These are phyloP conservation scores for Biscogniauxia marginata DNA, from an alignment of 2,329 filamentous ascomycete genomes.

Conservation along the genomic window DNA sequence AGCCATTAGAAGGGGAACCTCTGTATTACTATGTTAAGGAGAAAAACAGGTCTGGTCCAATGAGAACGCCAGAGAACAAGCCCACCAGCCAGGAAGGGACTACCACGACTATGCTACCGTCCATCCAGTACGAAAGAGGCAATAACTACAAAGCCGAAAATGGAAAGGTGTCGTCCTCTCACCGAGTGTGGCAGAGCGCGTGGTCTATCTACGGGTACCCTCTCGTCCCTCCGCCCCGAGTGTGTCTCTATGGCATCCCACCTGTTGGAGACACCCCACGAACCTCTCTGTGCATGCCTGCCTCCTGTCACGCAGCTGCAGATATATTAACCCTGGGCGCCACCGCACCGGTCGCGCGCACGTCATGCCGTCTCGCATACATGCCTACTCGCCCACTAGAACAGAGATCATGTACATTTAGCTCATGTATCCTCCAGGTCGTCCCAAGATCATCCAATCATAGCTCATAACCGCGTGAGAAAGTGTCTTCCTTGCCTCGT, in stretches of 20 bases:
- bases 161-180: slow-evolving; percentile 33
- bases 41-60: slow-evolving; percentile 23
- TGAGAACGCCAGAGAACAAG: slow-evolving; percentile 21
- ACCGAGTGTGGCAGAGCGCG: slow-evolving; percentile 16
- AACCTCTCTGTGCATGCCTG: slow-evolving; percentile 14
- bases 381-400: slow-evolving; percentile 24
- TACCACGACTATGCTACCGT: slow-evolving; percentile 19
- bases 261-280: slow-evolving; percentile 12
- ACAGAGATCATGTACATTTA: slow-evolving; percentile 47
- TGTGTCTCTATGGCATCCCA: slow-evolving; percentile 31
- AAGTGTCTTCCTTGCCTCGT: slow-evolving; percentile 36
- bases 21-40: slow-evolving; percentile 28
- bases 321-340: slow-evolving; percentile 22
- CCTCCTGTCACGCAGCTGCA: slow-evolving; percentile 24
- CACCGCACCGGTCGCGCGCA: slow-evolving; percentile 28
- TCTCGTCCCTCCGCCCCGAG: slow-evolving; percentile 27
- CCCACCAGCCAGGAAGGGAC: slow-evolving; percentile 13
- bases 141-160: slow-evolving; percentile 36
- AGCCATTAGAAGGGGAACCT: slow-evolving; percentile 22
- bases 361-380: slow-evolving; percentile 27
- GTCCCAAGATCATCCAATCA: slow-evolving; percentile 49
- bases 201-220: slow-evolving; percentile 30
- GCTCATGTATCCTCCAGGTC: slow-evolving; percentile 33
- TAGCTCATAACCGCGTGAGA: slow-evolving; percentile 48
- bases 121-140: slow-evolving; percentile 33